These are phyloP conservation scores for Xylaria sp. DNA, from an alignment of 2,329 filamentous ascomycete genomes.

Conservation along the genomic window DNA sequence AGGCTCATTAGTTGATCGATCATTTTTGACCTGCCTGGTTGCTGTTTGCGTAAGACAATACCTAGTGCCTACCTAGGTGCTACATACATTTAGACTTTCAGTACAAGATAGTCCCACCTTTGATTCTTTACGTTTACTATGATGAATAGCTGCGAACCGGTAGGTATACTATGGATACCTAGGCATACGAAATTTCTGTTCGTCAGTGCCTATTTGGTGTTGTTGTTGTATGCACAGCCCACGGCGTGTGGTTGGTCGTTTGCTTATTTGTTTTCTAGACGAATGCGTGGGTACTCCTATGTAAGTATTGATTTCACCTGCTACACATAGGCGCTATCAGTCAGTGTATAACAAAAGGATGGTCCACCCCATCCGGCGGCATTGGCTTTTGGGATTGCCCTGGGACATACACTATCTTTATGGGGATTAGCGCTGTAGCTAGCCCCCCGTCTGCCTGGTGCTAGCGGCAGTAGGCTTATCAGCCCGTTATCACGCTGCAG, in stretches of 20 bases:
- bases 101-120: too few relatives aligned
- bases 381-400: conserved; percentile 33
- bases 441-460: not conserved
- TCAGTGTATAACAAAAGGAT: not conserved
- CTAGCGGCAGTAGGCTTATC: conserved; percentile 31
- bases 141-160: too few relatives aligned
- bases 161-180: not conserved
- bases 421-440: conserved; percentile 2
- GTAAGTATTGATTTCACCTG: too few relatives aligned
- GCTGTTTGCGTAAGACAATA: not conserved
- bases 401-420: not conserved
- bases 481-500: conserved; percentile 36
- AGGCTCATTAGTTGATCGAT: not conserved
- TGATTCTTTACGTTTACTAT: too few relatives aligned
- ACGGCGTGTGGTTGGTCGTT: not conserved
- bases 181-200: not conserved
- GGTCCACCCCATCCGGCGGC: conserved; percentile 27
- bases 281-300: too few relatives aligned
- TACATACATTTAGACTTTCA: too few relatives aligned
- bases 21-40: not conserved
- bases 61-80: too few relatives aligned
- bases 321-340: too few relatives aligned
- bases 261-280: conserved; percentile 10
- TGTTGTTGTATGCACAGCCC: not conserved
- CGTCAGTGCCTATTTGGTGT: not conserved